Evolutionary conservation across 202 grass and related monocot species (phyloP), one percentile per base, ranked within the genome.

Genomic region (Panicum hallii): DNA sequence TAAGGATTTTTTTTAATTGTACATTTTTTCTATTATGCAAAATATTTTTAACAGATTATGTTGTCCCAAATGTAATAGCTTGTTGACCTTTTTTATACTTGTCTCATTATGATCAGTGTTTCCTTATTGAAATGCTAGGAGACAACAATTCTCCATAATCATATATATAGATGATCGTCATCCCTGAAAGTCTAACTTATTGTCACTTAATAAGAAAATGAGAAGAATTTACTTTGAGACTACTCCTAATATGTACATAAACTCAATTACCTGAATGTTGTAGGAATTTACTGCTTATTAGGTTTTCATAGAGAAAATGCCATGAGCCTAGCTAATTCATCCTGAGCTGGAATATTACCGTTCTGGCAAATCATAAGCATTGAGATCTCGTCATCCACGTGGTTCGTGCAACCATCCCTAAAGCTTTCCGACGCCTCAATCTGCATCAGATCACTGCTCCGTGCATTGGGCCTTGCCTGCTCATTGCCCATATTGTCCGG

Each of bases 391-490:
- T 86, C 70, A 17, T 88, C 87, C 12, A 87, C 36, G 49, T 92
- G 89, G 40, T 89, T 95, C 41, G 91, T 92, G 75, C 88, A 88
- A 49, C 87, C 90, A 63, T 89, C 87, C 19, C 79, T 77, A 43
- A 50, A 53, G 11, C 66, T 87, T 57, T 86, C 88, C 1, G 86
- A 72, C 50, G 71, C 89, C 38, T 89, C 90, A 77, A 86, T n/a
- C 68, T 84, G 86, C 91, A 98, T 87, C 28, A 87, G 30, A 23
- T 85, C 86, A 70, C 86, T 91, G 10, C 43, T 71, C 40, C 61
- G 78, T 64, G 42, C 70, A 62, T 77, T 34, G 11, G 56, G 49
- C 9, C 40, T 84, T 40, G 2, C 65, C 11, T 83, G 57, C 42
- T 57, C 84, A 65, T 36, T 64, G 49, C 60, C 61, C 34, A 28